Conservation (phyloP, 1,284 basidiomycete genomes). For the Ustilago trichophora region DNA sequence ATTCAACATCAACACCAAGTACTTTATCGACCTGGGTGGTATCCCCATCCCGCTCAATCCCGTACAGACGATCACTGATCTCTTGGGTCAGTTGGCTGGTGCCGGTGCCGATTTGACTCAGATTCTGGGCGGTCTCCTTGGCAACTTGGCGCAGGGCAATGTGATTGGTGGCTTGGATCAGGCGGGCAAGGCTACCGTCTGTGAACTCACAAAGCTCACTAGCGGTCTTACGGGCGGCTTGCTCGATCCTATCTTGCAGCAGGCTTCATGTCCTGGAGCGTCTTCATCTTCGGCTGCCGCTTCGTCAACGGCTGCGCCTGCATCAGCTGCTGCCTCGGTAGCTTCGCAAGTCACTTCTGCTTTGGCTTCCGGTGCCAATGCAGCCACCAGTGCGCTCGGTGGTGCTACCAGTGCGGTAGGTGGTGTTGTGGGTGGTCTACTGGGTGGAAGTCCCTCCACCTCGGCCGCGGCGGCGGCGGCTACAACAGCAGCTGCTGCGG, state of each 20-base stretch:
- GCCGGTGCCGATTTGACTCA: conserved; percentile 4
- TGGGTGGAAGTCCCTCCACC: no score
- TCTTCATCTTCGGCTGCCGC: conserved; percentile 3
- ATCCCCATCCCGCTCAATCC: conserved; percentile 17
- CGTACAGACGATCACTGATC: conserved; percentile 3
- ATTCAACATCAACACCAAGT: conserved; percentile 40
- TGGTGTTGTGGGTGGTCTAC: neutral
- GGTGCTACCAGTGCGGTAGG: neutral
- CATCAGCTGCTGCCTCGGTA: neutral
- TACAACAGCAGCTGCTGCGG: neutral
- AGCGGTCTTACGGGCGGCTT: conserved; percentile 7
- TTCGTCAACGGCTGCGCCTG: conserved; percentile 1
- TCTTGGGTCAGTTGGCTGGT: conserved; percentile 3
- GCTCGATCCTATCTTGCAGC: conserved; percentile 11
- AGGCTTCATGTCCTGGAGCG: conserved; percentile 22
- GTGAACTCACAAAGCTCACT: conserved; percentile 8
- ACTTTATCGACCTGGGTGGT: conserved; percentile 20
- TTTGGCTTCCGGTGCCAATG: neutral
- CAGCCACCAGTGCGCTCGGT: neutral
- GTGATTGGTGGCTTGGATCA: conserved; percentile 13
- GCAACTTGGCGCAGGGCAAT: conserved; percentile 12
- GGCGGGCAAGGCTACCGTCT: conserved; percentile 10
- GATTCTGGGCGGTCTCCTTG: conserved; percentile 5
- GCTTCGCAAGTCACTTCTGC: neutral
- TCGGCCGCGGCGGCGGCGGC: neutral